Evolutionary conservation across 2,329 filamentous ascomycete genomes (phyloP).

Genomic region (Decorospora gaudefroyi): DNA sequence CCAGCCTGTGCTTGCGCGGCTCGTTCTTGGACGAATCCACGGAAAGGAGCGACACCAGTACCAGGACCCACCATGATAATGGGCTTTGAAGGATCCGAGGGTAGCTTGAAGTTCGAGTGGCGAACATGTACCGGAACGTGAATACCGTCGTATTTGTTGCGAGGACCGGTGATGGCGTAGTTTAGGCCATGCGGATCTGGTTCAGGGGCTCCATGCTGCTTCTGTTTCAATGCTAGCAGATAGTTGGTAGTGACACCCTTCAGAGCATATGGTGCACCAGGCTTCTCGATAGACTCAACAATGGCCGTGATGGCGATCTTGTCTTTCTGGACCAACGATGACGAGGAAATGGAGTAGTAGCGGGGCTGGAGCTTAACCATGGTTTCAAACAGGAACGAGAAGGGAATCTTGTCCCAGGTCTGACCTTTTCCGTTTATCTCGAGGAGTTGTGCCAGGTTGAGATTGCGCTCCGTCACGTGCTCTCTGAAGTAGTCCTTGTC

Average conservation of each 20-base stretch:
- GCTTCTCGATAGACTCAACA: conserved; percentile 80
- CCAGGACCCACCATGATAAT: conserved; percentile 96
- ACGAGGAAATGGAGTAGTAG: conserved; percentile 99
- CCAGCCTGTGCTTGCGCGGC: conserved; percentile 80
- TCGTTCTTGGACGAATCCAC: conserved; percentile 91
- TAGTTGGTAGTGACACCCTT: conserved; percentile 98
- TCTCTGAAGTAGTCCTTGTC: conserved; percentile 96
- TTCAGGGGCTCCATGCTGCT: conserved; percentile 85
- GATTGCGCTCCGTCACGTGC: conserved; percentile 77
- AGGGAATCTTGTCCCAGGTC: conserved; percentile 83
- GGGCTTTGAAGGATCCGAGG: conserved; percentile 90
- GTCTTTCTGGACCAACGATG: conserved; percentile 88
- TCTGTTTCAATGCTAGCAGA: conserved; percentile 89
- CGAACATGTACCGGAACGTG: conserved; percentile 94
- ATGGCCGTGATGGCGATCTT: conserved; percentile 95
- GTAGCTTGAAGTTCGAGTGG: conserved; percentile 98
- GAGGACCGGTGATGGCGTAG: conserved; percentile 84
- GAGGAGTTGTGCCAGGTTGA: conserved; percentile 88
- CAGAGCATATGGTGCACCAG: conserved; percentile 76
- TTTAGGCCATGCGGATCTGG: conserved; percentile 82
- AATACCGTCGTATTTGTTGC: conserved; percentile 96
- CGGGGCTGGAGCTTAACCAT: conserved; percentile 93
- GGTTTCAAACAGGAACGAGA: conserved; percentile 92
- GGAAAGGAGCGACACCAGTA: conserved; percentile 95
- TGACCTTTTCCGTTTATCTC: conserved; percentile 71